Evolutionary conservation across 352 stramenopile genomes (phyloP).

Genomic region (Plasmopara halstedii): DNA sequence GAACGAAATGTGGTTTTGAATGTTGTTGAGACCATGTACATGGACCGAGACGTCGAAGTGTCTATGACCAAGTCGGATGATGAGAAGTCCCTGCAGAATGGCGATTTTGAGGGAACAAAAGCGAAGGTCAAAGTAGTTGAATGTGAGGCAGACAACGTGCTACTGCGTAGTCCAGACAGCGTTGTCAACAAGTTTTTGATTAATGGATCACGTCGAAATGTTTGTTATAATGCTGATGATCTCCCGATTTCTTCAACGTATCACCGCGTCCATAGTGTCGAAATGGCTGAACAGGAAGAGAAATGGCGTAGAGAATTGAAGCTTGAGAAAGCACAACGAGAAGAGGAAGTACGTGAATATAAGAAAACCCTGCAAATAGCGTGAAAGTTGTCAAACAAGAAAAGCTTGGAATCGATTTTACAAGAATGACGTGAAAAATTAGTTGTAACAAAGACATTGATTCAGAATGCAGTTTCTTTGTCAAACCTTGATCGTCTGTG

Average conservation of each 20-base stretch:
- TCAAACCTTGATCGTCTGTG: no score
- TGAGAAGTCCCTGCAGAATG: constrained; percentile 13
- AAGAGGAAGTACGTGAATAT: constrained; percentile 57
- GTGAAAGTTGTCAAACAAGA: no score
- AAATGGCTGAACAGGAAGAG: constrained; percentile 40
- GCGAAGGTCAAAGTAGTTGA: no score
- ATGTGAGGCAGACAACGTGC: neutral
- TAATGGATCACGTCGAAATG: constrained; percentile 15
- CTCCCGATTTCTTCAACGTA: constrained; percentile 73
- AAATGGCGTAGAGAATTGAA: constrained; percentile 34
- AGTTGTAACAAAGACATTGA: no score
- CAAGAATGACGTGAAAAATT: no score
- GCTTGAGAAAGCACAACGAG: constrained; percentile 38
- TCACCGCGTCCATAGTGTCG: constrained; percentile 53
- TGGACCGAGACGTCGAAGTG: constrained; percentile 28
- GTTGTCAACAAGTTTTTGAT: neutral
- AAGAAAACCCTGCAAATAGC: constrained; percentile 31
- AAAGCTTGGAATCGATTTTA: no score
- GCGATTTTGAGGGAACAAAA: constrained; percentile 1
- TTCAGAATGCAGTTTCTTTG: no score
- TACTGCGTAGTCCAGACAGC: constrained; percentile 1
- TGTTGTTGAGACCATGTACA: constrained; percentile 23
- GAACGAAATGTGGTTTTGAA: neutral
- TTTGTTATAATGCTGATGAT: constrained; percentile 34
- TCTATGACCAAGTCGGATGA: constrained; percentile 23